Evolutionary conservation across 176 grass and related monocot species (phyloP), one percentile per base, ranked within the genome.

Genomic region (Aegilops sharonensis): DNA sequence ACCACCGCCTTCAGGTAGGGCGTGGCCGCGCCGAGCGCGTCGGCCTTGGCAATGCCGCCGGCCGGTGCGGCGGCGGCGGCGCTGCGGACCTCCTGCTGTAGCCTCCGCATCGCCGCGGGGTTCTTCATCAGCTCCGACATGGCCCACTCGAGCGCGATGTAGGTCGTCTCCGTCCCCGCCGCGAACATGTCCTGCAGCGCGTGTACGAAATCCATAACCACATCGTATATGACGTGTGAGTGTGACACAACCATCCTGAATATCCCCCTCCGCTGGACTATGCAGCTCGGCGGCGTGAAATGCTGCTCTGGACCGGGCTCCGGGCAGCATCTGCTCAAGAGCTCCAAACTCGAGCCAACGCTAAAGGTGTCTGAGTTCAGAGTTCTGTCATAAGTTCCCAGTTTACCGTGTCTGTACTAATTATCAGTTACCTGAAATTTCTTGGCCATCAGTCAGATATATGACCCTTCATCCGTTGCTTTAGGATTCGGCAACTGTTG

Each of bases 121-220:
- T 86, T 83, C 80, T 14, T 73, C 17, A 90, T 56, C 3, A 94
- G 93, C 79, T 94, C 88, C 25, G 90, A 76, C 87, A 94, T 85
- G 18, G 88, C 88, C 90, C 93, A 90, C 23, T 90, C 90, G 17
- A 92, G 75, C 47, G 60, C 31, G 54, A 87, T 48, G 80, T 56
- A 84, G 20, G 87, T 69, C 40, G 80, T 92, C 12, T 92, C 90
- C 8, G 87, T 84, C 21, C 87, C 87, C 13, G 87, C 84, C 29
- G 60, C 78, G 62, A 92, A 89, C 87, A 92, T 92, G 87, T 89
- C 91, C 73, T 78, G 27, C 14, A 67, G 2, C 21, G 36, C 5
- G 5, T 13, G 20, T 45, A 5, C 9, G 1, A 75, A 23, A 63
- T 37, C 39, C 20, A 27, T 12, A 56, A 18, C 11, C 40, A 75